A percentile compares a stretch with the other conserved stretches of the same genome.
These are phyloP conservation scores for Zymoseptoria passerinii DNA, from an alignment of 2,329 filamentous ascomycete species.

Conservation along the genomic window DNA sequence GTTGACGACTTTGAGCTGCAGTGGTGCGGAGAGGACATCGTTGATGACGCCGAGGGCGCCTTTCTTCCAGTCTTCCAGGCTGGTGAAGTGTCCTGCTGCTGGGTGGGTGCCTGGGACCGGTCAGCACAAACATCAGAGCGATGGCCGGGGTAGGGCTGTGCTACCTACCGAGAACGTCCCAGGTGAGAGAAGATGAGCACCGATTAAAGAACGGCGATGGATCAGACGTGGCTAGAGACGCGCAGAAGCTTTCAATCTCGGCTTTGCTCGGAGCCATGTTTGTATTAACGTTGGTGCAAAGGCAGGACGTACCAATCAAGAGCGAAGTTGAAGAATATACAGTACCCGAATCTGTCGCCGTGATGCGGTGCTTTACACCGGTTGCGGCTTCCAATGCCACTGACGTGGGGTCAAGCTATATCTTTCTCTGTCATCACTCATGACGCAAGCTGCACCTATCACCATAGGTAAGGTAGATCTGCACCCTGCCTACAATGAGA, in stretches of 20 bases:
- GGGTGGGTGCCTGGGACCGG: constrained; percentile 17
- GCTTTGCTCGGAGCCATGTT: constrained; percentile 10
- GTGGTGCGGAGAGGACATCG: constrained; percentile 14
- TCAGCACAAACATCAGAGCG: background rate
- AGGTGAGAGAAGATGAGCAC: too few species aligned
- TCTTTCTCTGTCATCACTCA: too few species aligned
- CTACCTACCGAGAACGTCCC: constrained; percentile 24
- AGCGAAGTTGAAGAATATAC: too few species aligned
- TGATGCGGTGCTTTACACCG: too few species aligned
- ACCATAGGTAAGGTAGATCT: background rate
- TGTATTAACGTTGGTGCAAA: background rate
- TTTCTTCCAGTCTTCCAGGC: constrained; percentile 22
- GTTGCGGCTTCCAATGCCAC: too few species aligned
- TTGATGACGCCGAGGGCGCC: constrained; percentile 21
- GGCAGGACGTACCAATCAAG: too few species aligned
- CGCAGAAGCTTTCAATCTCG: constrained; percentile 18
- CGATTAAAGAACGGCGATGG: constrained; percentile 21
- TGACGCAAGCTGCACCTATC: too few species aligned
- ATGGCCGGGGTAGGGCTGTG: background rate
- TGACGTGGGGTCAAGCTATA: too few species aligned
- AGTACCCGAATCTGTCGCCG: too few species aligned
- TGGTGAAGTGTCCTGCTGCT: constrained; percentile 21
- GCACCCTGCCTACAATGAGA: background rate
- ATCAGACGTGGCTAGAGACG: constrained; percentile 17
- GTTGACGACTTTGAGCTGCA: constrained; percentile 22